Base-by-base conservation (phyloP, 257 asterid genomes). In the Nicotiana tabacum region DNA sequence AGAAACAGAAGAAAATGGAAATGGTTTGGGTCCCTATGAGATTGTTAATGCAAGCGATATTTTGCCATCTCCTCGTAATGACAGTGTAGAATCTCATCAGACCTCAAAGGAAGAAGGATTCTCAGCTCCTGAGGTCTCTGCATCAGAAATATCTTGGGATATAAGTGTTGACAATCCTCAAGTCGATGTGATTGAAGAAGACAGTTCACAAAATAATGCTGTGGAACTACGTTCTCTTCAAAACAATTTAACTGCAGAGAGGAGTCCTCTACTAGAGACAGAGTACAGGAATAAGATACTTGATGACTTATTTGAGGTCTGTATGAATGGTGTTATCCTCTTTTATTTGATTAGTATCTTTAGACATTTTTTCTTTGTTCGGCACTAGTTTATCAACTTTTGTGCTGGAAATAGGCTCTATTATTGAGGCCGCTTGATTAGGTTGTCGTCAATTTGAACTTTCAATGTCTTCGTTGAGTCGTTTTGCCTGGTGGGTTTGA, bases 241-340 rank as follows among this genome's bases (percentile, higher is more conserved):
- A 51, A 72, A 80, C 81, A 62, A 88, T 78, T 83, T 84, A 55
- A 66, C 84, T 83, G 93, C 79, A 32, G 87, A 86, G 21, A 92
- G 94, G 90, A 94, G 98, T 88, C 94, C 86, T 87, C 96, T 96
- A 87, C 84, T 94, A 93, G 99, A 96, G 86, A 96, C 95, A 16
- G 98, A 93, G 77, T 96, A 92, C 83, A 87, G 98, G 92, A 96
- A 96, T 89, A 92, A 90, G 91, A 93, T 93, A 88, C 99, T 96
- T 53, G 98, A 96, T 89, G 97, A 96, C 93, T 88, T 94, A 86
- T 94, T 90, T 84, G 99, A 96, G 99, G 98, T 96, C 79, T 79
- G 69, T 66, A 29, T 86, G 65, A 18, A 78, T 77, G 78, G 43
- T 46, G 48, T 43, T 15, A 64, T 16, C 46, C 69, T 29, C 16